Evolutionary conservation across 306 rosid species (phyloP), one percentile per base, ranked within the genome.

Genomic region (Pachyrhizus erosus): DNA sequence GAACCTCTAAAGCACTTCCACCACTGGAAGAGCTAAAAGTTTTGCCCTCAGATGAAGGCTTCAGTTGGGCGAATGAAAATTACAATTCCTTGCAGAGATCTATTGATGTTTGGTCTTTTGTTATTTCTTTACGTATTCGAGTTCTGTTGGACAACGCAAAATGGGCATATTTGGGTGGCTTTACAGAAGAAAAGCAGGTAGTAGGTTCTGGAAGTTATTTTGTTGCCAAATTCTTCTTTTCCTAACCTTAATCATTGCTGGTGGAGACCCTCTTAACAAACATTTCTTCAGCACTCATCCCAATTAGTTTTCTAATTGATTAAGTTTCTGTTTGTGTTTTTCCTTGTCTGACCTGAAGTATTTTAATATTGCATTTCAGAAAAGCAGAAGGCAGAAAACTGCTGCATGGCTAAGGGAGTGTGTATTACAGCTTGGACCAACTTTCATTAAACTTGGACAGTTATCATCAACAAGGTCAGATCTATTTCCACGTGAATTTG

Each of bases 391-490:
- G 86, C 73, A 33, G 52, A 90, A 89, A 83, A 94, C 96, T 10
- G 98, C 97, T 29, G 85, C 94, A 55, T 94, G 98, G 98, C 84
- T 94, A 45, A 87, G 96, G 82, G 98, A 94, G 79, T 5, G 87
- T 52, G 97, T 92, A 76, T 83, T 94, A 84, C 98, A 94, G 88
- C 96, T 94, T 48, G 98, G 98, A 33, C 98, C 98, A 33, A 94
- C 98, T 15, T 94, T 94, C 84, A 94, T 94, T 82, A 94, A 94
- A 82, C 95, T 95, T 48, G 98, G 98, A 77, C 97, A 95, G 84
- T 83, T 95, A 79, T 95, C 97, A 26, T 95, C 97, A 70, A 95
- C 98, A 54, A 89, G 98, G 75, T 95, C 97, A 15, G 97, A 95
- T 88, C 87, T 94, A 24, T 94, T 93, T 88, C 98, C 98, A 2